Percentiles rank a stretch among this genome's conserved stretches.
Evolutionary conservation across 2,329 filamentous ascomycete genomes (phyloP).

Genomic region (Fusarium sororula): DNA sequence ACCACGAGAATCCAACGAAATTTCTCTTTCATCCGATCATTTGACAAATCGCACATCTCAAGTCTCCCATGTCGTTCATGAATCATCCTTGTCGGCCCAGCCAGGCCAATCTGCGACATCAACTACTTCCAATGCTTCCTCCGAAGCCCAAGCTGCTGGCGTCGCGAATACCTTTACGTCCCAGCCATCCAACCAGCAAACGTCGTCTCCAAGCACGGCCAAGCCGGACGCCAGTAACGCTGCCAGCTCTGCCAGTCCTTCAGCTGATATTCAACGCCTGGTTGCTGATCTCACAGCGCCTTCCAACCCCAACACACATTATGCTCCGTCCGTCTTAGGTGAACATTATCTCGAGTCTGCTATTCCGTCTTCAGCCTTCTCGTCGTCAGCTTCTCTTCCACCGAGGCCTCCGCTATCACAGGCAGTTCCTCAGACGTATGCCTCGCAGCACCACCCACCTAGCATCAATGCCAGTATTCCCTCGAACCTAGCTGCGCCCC

Average conservation of each 20-base stretch:
- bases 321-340: conserved; percentile 37
- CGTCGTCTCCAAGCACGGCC: conserved; percentile 40
- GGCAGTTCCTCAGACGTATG: conserved; percentile 49
- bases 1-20: conserved; percentile 54
- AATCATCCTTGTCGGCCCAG: conserved; percentile 43
- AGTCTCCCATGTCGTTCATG: conserved; percentile 45
- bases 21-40: conserved; percentile 52
- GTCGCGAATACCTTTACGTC: conserved; percentile 30
- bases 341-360: conserved; percentile 39
- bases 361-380: conserved; percentile 46
- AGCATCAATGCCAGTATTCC: conserved; percentile 45
- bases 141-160: conserved; percentile 41
- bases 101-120: conserved; percentile 38
- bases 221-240: conserved; percentile 41
- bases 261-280: conserved; percentile 53
- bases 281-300: conserved; percentile 54
- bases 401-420: conserved; percentile 56
- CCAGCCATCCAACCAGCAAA: conserved; percentile 37
- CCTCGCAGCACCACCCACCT: conserved; percentile 49
- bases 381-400: conserved; percentile 56
- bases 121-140: conserved; percentile 42
- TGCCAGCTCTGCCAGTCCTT: conserved; percentile 44
- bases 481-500: conserved; percentile 42
- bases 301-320: conserved; percentile 45
- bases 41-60: conserved; percentile 47